Base-by-base conservation (phyloP, 1,139 yeast genomes). In the Sugiyamaella xylanicola region DNA sequence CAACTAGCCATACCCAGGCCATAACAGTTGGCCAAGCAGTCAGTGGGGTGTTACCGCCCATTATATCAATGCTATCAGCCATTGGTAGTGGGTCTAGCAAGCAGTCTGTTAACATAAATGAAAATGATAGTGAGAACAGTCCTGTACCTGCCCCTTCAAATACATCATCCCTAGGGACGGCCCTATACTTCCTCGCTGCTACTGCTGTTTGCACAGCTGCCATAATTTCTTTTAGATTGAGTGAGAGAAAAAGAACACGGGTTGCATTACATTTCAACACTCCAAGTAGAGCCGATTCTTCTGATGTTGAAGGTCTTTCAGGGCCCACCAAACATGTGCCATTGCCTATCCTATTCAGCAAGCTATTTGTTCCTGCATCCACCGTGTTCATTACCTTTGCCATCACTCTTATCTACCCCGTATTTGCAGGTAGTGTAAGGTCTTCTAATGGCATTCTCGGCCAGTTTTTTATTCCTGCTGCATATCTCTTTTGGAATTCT, bases 21-120 rank as follows among this genome's bases (percentile, higher is more conserved):
- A 87, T 87, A 2, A 88, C 93, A 87, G 91, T 91, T 4, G 99
- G 99, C 0, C 97, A 93, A 70, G 97, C 96, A 0, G 76, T 92
- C 13, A 91, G 97, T 0, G 98, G 98, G 0, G 96, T 92, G 0
- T 74, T 92, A 51, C 98, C 98, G 0, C 84, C 97, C 0, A 71
- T 86, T 15, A 86, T 95, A 0, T 75, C 91, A 53, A 84, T 92
- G 49, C 52, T 82, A 1, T 82, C 92, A 1, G 79, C 70, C 17
- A 50, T 60, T 7, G 52, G 68, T 1, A 70, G 65, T 19, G 76
- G 75, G 1, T 16, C 49, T 17, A 75, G 74, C 59, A 73, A 81
- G 60, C 75, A 68, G 49, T 80, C 53, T 9, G 39, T 53, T 19
- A 57, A 48, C 37, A 51, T 54, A 13, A 48, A 58, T 21, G 48